Evolutionary conservation across 2,329 filamentous ascomycete species (phyloP), one percentile per base, ranked within the genome.

Genomic region (Fusarium compactum): DNA sequence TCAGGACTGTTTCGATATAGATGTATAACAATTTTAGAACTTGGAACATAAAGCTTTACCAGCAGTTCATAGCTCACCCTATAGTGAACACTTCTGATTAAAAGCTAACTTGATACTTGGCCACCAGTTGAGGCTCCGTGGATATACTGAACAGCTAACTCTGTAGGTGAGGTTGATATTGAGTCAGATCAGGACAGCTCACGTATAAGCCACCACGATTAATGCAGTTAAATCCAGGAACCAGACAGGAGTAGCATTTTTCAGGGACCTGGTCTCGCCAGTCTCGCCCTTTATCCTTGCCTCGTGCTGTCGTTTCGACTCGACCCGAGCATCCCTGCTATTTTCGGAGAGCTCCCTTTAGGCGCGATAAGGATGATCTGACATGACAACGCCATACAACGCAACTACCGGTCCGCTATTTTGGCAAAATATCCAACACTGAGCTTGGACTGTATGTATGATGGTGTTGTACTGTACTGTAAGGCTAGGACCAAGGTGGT

Each of bases 341-440:
- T 43, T 54, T 70, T 68, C 67, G 67, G 67, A 47, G 58, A 58
- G 53, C 65, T 67, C 67, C 58, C 53, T 65, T 68, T 53, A 69
- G 50, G 53, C 43, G 53, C 73, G 73, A 75, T 75, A 75, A 75
- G 73, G 64, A 75, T 75, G 73, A 75, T 75, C 73, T 75, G 73
- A 75, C 65, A 62, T 74, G 67, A 44, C 61, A 65, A 43, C 40
- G 43, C 34, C 20, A 25, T 59, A 59, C 46, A 55, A 45, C 52
- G 27, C 53, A 74, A 75, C 70, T 75, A 73, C 73, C 65, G 63
- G 60, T 41, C 70, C 70, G 58, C 64, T 68, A 56, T 57, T 65
- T 62, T 66, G 43, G 27, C 24, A 54, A 62, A 60, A 45, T 34
- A 15, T 10, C 34, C 34, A 38, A 38, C 18, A 38, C 5, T 38